Evolutionary conservation across 2,329 filamentous ascomycete genomes (phyloP), one percentile per base, ranked within the genome.

Genomic region (Plenodomus biglobosus): DNA sequence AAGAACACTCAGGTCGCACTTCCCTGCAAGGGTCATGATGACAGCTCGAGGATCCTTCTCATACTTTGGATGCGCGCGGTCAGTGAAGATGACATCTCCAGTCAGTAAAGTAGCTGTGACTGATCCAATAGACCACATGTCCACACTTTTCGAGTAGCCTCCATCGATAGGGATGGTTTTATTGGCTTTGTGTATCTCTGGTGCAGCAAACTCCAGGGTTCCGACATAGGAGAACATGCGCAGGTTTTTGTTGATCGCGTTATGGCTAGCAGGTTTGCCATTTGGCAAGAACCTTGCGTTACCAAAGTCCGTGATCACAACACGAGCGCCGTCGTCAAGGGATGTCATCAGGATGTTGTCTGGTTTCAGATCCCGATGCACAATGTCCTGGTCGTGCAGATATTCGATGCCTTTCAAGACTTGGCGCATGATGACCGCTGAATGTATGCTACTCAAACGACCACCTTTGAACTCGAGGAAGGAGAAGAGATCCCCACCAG

Each of bases 301-400:
- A 8, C 83, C 83, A 59, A 86, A 86, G 61, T 85, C 83, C 1
- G 81, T 82, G 36, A 86, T 71, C 1, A 85, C 74, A 7, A 85
- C 72, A 18, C 83, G 75, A 18, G 75, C 74, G 2, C 77, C 77
- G 37, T 72, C 69, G 13, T 73, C 70, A 42, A 78, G 72, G 1
- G 79, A 81, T 1, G 79, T 80, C 75, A 85, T 76, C 22, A 86
- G 73, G 8, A 85, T 78, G 55, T 85, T 85, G 43, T 85, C 83
- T 0, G 82, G 82, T 58, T 85, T 86, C 40, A 85, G 73, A 58
- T 86, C 83, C 24, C 83, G 75, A 62, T 86, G 83, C 3, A 81
- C 81, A 37, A 85, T 79, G 35, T 76, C 70, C 7, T 74, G 71
- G 3, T 71, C 65, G 60, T 85, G 83, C 0, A 85, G 68, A 57